These are phyloP conservation scores for Pseudopithomyces chartarum DNA, from an alignment of 2,329 filamentous ascomycete genomes.

Conservation along the genomic window DNA sequence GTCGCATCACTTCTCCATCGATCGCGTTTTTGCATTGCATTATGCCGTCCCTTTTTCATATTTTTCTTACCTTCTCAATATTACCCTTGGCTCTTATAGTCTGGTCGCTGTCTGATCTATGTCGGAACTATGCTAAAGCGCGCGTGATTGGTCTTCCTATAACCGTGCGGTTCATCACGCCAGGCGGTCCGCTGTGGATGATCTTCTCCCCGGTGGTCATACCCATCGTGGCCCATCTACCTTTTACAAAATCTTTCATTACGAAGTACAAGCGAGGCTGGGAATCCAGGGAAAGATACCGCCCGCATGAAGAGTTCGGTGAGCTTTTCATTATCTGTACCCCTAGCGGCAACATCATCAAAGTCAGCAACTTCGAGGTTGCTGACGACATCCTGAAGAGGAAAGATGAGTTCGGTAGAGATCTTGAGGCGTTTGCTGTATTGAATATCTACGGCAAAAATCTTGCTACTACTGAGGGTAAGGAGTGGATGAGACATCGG, in stretches of 20 bases:
- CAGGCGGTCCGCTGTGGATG: slow-evolving; percentile 12
- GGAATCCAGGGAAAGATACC: slow-evolving; percentile 10
- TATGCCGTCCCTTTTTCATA: neutral
- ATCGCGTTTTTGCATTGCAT: neutral
- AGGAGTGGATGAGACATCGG: slow-evolving; percentile 23
- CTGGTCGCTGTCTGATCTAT: neutral
- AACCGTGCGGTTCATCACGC: slow-evolving; percentile 6
- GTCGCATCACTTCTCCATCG: no score
- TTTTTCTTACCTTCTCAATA: neutral
- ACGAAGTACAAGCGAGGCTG: slow-evolving; percentile 14
- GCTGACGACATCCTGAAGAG: slow-evolving; percentile 15
- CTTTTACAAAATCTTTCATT: slow-evolving; percentile 10
- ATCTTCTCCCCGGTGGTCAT: slow-evolving; percentile 5
- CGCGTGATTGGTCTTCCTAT: slow-evolving; percentile 8
- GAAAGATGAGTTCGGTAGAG: slow-evolving; percentile 14
- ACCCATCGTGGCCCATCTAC: slow-evolving; percentile 5
- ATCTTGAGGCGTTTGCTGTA: slow-evolving; percentile 15
- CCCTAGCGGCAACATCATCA: slow-evolving; percentile 13
- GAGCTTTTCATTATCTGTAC: slow-evolving; percentile 17
- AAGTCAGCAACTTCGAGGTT: slow-evolving; percentile 10
- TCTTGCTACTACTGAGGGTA: slow-evolving; percentile 13
- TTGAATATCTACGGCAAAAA: slow-evolving; percentile 19
- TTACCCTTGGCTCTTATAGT: neutral
- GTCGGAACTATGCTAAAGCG: neutral
- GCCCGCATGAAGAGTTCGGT: slow-evolving; percentile 9